Base-by-base conservation (phyloP, 192 early-diverging fungal genomes). In the Gaertneriomyces semiglobifer region DNA sequence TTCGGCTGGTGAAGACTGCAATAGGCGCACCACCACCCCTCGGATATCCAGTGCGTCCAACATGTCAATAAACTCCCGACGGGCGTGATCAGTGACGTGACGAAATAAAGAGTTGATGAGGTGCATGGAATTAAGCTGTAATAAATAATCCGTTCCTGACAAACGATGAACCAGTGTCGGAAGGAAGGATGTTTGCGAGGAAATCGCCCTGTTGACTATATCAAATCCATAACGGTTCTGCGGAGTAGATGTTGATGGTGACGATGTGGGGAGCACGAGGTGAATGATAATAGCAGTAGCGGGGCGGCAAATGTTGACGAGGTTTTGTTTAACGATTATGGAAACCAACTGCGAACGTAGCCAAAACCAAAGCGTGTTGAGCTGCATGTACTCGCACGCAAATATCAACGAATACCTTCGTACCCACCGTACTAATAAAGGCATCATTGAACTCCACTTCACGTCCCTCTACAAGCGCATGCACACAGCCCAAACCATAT, bases 201-300 rank as follows among this genome's bases (percentile, higher is more conserved):
- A 53, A 14, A 86, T 84, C 0, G 78, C 81, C 18, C 70, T 53
- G 52, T 86, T 70, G 47, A 89, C 67, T 16, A 77, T 71, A 66
- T 81, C 72, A 43, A 82, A 86, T 1, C 82, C 80, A 58, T 82
- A 81, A 11, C 18, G 41, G 55, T 77, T 65, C 16, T 10, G 61
- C 59, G 69, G 53, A 57, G 77, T 74, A 8, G 59, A 59, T 11
- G 83, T 74, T 0, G 25, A 33, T 33, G 25, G 25, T 33, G 25
- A 33, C 25, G 25, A 33, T 0, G 25, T 33, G 25, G 25, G 25
- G 20, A 63, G 68, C 2, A 84, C 79, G 10, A 89, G 65, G 62
- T 88, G 87, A 58, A 87, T 85, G 33, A 90, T 73, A 41, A 90
- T 82, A 0, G 85, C 85, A 0, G 87, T 89, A 4, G 88, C 88